Evolutionary conservation across 2,329 filamentous ascomycete genomes (phyloP).

Genomic region (Penicillium sp.): DNA sequence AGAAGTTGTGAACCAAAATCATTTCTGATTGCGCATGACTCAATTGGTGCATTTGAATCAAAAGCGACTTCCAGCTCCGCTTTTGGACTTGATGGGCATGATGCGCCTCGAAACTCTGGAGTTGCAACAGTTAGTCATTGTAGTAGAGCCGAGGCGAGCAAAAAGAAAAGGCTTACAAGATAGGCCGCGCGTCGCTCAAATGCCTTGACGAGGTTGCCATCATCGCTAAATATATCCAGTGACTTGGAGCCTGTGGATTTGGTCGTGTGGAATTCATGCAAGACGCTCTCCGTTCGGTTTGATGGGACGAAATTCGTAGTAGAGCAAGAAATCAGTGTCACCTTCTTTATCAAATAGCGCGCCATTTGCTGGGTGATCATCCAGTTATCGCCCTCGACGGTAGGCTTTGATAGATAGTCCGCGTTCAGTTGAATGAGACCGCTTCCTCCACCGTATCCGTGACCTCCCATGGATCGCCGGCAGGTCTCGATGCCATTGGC

Average conservation of each 20-base stretch:
- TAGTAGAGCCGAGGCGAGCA: neutral
- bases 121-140: neutral
- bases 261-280: neutral
- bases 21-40: neutral
- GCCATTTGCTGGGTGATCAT: neutral
- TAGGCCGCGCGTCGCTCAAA: neutral
- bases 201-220: neutral
- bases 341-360: neutral
- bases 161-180: neutral
- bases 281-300: neutral
- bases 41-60: neutral
- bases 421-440: neutral
- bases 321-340: neutral
- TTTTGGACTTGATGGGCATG: neutral
- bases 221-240: neutral
- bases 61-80: neutral
- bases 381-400: neutral
- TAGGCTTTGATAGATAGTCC: neutral
- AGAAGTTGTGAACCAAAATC: neutral
- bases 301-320: neutral
- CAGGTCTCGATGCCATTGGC: neutral
- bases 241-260: neutral
- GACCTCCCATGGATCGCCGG: neutral
- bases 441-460: neutral
- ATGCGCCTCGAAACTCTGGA: neutral